phyloP scores from a whole-genome alignment of 148 eudicot genomes.

The Silene latifolia region DNA sequence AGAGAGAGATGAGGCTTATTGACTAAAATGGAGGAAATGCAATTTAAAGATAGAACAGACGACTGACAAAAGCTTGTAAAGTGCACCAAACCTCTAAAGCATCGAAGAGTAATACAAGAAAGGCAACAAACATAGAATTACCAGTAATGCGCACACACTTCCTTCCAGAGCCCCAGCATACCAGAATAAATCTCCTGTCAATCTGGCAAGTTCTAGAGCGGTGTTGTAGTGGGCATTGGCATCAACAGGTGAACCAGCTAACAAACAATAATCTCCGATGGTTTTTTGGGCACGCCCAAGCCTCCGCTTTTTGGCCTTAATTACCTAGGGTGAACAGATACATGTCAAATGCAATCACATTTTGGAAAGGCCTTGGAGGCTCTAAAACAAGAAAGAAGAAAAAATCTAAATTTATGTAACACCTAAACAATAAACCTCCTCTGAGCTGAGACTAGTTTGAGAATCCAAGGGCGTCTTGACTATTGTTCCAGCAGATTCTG shows the following conservation, averaged over 20 bases:
- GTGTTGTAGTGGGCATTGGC: conserved; percentile 96
- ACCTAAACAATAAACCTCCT: conserved; percentile 99
- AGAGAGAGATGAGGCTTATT: neutral
- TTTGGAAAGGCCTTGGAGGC: conserved; percentile 10
- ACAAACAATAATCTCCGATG: conserved; percentile 88
- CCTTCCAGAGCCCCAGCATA: conserved; percentile 99
- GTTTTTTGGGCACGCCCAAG: conserved; percentile 97
- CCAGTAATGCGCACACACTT: conserved; percentile 93
- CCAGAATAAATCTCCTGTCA: conserved; percentile 94
- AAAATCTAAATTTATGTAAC: conserved; percentile 46
- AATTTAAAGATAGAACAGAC: neutral
- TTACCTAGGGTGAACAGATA: conserved; percentile 49
- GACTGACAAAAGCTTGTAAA: neutral
- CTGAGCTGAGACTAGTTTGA: conserved; percentile 98
- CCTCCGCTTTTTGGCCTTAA: conserved; percentile 89
- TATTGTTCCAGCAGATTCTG: conserved; percentile 92
- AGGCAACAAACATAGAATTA: conserved; percentile 30
- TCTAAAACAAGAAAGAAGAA: conserved; percentile 10
- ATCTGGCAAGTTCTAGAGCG: conserved; percentile 86
- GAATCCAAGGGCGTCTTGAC: conserved; percentile 97
- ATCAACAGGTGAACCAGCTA: conserved; percentile 98
- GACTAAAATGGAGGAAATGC: neutral
- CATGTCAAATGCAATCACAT: conserved; percentile 20
- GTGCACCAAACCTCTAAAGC: neutral
- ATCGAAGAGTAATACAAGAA: neutral